phyloP scores from a whole-genome alignment of 2,329 filamentous ascomycete species.

The Pestalotiopsis sp. region DNA sequence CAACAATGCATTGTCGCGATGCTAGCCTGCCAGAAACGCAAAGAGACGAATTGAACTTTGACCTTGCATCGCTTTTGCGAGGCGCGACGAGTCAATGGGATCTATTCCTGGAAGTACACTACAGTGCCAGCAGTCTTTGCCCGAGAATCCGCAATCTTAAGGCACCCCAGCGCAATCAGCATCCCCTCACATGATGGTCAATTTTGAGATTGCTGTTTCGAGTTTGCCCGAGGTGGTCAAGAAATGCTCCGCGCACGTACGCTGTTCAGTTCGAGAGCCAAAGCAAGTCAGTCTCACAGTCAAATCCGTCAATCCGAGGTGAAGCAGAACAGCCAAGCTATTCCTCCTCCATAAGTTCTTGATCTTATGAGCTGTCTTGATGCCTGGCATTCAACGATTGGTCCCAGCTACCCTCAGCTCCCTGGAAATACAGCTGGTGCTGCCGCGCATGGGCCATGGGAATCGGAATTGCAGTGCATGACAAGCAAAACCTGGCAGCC shows the following conservation, averaged over 20 bases:
- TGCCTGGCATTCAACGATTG: neutral
- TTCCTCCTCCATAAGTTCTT: no score
- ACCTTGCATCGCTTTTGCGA: no score
- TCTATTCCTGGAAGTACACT: no score
- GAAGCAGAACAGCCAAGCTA: neutral
- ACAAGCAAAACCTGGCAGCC: slow-evolving; percentile 9
- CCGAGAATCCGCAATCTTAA: neutral
- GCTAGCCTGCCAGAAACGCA: no score
- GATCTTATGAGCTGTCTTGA: no score
- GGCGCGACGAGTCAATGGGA: no score
- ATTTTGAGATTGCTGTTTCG: neutral
- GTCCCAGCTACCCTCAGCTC: neutral
- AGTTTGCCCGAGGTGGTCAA: neutral
- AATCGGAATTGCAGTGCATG: neutral
- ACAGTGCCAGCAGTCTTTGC: no score
- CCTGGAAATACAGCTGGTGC: neutral
- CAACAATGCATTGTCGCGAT: no score
- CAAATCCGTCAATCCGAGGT: neutral
- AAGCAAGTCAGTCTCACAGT: neutral
- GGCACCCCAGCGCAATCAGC: neutral
- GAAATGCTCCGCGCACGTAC: neutral
- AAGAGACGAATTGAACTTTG: no score
- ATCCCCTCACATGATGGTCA: neutral
- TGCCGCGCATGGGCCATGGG: neutral
- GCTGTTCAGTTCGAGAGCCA: neutral